A percentile compares a stretch with the other conserved stretches of the same genome.
phyloP scores from a whole-genome alignment of 768 basidiomycete species.

The Boletus vermiculosoides region DNA sequence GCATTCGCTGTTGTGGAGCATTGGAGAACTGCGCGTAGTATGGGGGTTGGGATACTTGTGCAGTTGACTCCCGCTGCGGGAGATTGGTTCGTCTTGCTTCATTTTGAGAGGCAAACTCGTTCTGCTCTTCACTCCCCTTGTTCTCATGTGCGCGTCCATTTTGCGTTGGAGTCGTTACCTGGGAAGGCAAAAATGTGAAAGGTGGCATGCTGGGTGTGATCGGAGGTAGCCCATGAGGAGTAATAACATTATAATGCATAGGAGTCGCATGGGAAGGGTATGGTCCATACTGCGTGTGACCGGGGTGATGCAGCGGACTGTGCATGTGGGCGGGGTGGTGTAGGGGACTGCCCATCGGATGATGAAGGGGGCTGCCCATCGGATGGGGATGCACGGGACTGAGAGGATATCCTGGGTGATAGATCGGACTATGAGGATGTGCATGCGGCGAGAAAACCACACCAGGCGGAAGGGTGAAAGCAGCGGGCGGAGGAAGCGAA shows the following conservation, averaged over 20 bases:
- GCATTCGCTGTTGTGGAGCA: conserved; percentile 19
- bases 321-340: conserved; percentile 34
- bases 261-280: conserved; percentile 23
- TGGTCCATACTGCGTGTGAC: conserved; percentile 29
- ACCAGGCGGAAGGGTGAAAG: conserved; percentile 42
- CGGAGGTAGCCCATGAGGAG: conserved; percentile 81
- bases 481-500: conserved; percentile 58
- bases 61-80: conserved; percentile 4
- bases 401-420: conserved; percentile 37
- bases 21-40: conserved; percentile 15
- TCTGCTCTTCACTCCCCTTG: conserved; percentile 1
- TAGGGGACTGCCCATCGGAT: conserved; percentile 33
- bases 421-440: conserved; percentile 39
- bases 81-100: conserved; percentile 8
- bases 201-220: conserved; percentile 98
- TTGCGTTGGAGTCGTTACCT: conserved; percentile 27
- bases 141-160: conserved; percentile 9
- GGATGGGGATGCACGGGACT: conserved; percentile 27
- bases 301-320: conserved; percentile 32
- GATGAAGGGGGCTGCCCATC: conserved; percentile 40
- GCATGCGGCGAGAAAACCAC: conserved; percentile 34
- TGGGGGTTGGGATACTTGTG: conserved; percentile 6
- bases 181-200: conserved; percentile 76
- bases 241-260: conserved; percentile 43
- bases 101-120: neutral